phyloP scores from a whole-genome alignment of 345 rosid genomes.

The Sisymbrium altissimum region DNA sequence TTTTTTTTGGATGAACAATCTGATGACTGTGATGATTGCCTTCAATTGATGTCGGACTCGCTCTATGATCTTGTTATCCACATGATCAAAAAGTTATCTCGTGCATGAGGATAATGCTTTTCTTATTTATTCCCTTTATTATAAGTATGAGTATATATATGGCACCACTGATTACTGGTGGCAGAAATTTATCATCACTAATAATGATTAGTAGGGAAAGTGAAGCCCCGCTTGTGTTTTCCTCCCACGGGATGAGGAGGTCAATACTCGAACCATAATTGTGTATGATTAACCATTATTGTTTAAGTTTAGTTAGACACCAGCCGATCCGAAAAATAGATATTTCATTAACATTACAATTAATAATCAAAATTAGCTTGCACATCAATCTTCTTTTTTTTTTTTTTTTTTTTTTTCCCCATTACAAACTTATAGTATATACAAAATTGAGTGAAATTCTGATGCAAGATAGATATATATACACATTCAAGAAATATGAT shows the following conservation, averaged over 20 bases:
- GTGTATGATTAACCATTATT: conserved; percentile 15
- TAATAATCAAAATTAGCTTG: neutral
- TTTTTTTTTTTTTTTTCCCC: neutral
- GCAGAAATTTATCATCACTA: neutral
- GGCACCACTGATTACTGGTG: conserved; percentile 1
- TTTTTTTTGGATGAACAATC: neutral
- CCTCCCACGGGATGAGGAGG: conserved; percentile 1
- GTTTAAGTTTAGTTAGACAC: neutral
- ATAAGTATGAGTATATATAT: neutral
- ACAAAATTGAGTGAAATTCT: too few relatives aligned
- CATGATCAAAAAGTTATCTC: conserved; percentile 18
- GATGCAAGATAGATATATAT: too few relatives aligned
- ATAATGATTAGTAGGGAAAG: neutral
- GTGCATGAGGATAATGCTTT: conserved; percentile 20
- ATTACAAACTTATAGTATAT: neutral
- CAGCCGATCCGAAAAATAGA: neutral
- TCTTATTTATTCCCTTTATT: neutral
- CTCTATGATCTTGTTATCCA: neutral
- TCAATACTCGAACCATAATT: neutral
- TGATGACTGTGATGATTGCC: conserved; percentile 19
- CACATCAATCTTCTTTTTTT: too few relatives aligned
- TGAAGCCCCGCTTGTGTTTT: neutral
- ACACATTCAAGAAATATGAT: too few relatives aligned
- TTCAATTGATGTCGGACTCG: neutral
- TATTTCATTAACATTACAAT: neutral